phyloP scores from a whole-genome alignment of 805 yeast species.

The Tanozyma kutaoensis region DNA sequence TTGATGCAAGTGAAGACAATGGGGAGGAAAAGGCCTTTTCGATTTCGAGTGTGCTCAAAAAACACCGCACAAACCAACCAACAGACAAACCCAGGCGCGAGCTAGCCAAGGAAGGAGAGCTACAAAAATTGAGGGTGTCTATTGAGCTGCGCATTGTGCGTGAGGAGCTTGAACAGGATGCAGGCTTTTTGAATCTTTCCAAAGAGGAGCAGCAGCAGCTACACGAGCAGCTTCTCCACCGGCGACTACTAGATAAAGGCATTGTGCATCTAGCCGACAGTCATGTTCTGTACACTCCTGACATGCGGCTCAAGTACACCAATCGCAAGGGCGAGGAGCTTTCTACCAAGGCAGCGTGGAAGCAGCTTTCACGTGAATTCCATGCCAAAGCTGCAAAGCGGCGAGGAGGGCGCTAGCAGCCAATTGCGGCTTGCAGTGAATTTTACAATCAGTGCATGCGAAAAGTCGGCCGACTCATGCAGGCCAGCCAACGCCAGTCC shows the following conservation, averaged over 20 bases:
- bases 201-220: constrained; percentile 14
- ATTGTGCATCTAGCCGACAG: constrained; percentile 7
- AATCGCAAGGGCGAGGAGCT: constrained; percentile 54
- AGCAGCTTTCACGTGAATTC: constrained; percentile 62
- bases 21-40: too few species aligned
- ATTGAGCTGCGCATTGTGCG: constrained; percentile 20
- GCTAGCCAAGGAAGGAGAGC: constrained; percentile 16
- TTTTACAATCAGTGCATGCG: too few species aligned
- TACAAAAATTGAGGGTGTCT: constrained; percentile 12
- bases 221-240: constrained; percentile 16
- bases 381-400: constrained; percentile 39
- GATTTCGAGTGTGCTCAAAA: too few species aligned
- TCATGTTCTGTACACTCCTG: constrained; percentile 27
- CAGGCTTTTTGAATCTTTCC: constrained; percentile 11
- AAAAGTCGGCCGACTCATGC: too few species aligned
- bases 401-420: constrained; percentile 1
- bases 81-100: too few species aligned
- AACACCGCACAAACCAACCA: too few species aligned
- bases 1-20: too few species aligned
- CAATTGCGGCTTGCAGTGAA: not conserved
- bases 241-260: constrained; percentile 12
- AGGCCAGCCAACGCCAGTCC: not conserved
- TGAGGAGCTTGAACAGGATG: constrained; percentile 15
- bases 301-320: constrained; percentile 40
- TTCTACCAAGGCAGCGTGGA: constrained; percentile 60